phyloP scores from a whole-genome alignment of 305 asterid species.

The Fraxinus platypoda region DNA sequence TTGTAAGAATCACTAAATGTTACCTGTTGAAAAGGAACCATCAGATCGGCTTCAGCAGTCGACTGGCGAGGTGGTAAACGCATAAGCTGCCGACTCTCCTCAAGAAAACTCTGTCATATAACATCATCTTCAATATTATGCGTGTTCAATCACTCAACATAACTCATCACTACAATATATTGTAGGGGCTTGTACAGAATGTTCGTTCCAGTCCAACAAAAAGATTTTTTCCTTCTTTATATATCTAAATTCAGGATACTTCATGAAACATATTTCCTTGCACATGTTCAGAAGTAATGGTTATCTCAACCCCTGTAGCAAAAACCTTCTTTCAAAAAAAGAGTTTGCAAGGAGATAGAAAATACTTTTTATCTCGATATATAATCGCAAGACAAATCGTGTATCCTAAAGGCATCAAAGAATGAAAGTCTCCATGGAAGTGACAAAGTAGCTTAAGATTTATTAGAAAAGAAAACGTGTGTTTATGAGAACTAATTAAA shows the following conservation, averaged over 20 bases:
- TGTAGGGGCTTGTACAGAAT: conserved; percentile 3
- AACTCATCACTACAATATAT: conserved; percentile 11
- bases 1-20: conserved; percentile 20
- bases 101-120: conserved; percentile 83
- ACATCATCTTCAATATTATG: conserved; percentile 27
- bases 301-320: conserved; percentile 6
- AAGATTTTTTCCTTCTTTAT: background rate
- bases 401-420: background rate
- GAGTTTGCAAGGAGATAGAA: conserved; percentile 11
- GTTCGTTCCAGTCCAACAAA: conserved; percentile 7
- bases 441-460: conserved; percentile 4
- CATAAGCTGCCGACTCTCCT: conserved; percentile 98
- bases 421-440: background rate
- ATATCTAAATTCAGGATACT: conserved; percentile 11
- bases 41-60: conserved; percentile 98
- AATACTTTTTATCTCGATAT: conserved; percentile 4
- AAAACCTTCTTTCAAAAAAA: conserved; percentile 14
- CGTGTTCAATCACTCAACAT: conserved; percentile 5
- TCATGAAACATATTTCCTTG: conserved; percentile 1
- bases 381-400: background rate
- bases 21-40: conserved; percentile 97
- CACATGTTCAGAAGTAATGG: background rate
- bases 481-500: background rate
- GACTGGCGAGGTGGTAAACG: conserved; percentile 97
- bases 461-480: conserved; percentile 10